Conservation (phyloP, 805 yeast genomes). For the Suhomyces kilbournensis region DNA sequence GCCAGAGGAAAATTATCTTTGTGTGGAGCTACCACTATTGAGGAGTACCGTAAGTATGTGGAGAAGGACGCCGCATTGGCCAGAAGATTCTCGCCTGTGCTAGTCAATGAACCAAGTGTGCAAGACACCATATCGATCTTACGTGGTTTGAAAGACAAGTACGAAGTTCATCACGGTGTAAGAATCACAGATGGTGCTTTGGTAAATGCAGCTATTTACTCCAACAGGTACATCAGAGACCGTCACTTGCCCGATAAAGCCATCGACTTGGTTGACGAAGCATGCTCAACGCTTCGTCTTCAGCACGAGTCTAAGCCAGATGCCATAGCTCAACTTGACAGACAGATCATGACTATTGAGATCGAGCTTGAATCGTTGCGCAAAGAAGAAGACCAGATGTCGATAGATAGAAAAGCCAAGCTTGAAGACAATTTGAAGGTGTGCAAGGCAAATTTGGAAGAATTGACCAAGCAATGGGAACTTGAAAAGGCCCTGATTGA, state of each 20-base stretch:
- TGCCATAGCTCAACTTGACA: slow-evolving; percentile 82
- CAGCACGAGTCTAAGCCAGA: slow-evolving; percentile 98
- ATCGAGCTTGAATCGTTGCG: slow-evolving; percentile 92
- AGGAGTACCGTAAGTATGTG: slow-evolving; percentile 87
- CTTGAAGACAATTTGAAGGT: slow-evolving; percentile 63
- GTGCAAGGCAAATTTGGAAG: slow-evolving; percentile 62
- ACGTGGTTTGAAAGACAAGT: slow-evolving; percentile 89
- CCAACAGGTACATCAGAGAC: slow-evolving; percentile 88
- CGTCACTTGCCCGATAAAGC: slow-evolving; percentile 94
- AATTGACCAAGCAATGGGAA: slow-evolving; percentile 85
- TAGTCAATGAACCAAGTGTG: slow-evolving; percentile 83
- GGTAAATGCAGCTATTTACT: slow-evolving; percentile 88
- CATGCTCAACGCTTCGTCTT: slow-evolving; percentile 88
- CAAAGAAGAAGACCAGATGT: slow-evolving; percentile 85
- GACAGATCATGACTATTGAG: slow-evolving; percentile 88
- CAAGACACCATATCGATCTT: slow-evolving; percentile 88
- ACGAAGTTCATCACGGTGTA: slow-evolving; percentile 98
- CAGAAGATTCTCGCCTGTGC: slow-evolving; percentile 87
- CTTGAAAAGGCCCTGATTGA: slow-evolving; percentile 75
- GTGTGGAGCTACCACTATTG: slow-evolving; percentile 95
- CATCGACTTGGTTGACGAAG: slow-evolving; percentile 94
- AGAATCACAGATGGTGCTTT: slow-evolving; percentile 88
- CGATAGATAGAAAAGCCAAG: slow-evolving; percentile 72
- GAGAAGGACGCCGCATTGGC: slow-evolving; percentile 97
- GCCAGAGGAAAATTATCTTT: slow-evolving; percentile 92